Evolutionary conservation across 2,329 filamentous ascomycete genomes (phyloP).

Genomic region (Trichoderma sp.): DNA sequence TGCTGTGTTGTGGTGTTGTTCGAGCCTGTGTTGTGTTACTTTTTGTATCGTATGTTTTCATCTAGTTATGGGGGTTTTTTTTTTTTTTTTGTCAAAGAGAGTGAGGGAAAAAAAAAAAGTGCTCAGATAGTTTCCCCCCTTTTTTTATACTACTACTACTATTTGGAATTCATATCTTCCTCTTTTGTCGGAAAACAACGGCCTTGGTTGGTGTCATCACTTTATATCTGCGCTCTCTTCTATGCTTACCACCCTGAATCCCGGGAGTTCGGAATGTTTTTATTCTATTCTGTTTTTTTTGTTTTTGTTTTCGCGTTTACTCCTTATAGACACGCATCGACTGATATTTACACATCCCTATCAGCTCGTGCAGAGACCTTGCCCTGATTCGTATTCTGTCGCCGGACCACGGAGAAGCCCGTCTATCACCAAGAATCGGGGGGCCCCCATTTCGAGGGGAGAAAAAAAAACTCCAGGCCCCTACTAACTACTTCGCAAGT

Average conservation of each 20-base stretch:
- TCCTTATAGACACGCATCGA: neutral
- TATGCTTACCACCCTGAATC: neutral
- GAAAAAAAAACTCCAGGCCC: neutral
- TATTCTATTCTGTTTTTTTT: neutral
- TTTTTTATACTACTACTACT: too few species aligned
- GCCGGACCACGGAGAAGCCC: neutral
- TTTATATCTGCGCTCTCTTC: neutral
- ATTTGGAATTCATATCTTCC: neutral
- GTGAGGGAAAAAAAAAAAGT: too few species aligned
- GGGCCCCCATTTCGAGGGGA: neutral
- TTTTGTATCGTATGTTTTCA: too few species aligned
- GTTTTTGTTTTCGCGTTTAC: neutral
- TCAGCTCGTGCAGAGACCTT: neutral
- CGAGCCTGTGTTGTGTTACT: too few species aligned
- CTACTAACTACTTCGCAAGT: neutral
- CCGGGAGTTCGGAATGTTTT: constrained; percentile 11
- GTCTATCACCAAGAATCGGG: neutral
- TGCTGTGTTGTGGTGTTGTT: too few species aligned
- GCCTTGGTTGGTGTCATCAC: neutral
- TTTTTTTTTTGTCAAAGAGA: too few species aligned
- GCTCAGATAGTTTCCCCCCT: too few species aligned
- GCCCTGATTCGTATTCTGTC: neutral
- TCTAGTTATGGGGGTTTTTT: too few species aligned
- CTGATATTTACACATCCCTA: neutral
- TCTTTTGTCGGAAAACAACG: neutral